Evolutionary conservation across 768 basidiomycete species (phyloP).

Genomic region (Boletus bicolor): DNA sequence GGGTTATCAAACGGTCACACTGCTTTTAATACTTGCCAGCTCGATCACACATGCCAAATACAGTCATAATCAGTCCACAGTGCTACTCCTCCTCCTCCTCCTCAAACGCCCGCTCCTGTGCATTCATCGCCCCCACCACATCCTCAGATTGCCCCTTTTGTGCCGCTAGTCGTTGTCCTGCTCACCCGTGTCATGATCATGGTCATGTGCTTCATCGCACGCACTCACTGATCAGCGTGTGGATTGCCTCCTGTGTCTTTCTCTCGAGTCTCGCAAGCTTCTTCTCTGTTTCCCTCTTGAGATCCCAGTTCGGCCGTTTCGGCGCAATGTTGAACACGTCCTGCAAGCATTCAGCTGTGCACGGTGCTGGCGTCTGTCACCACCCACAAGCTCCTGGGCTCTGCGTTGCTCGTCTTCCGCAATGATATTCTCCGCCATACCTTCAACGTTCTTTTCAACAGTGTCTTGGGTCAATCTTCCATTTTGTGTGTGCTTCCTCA

Average conservation of each 20-base stretch:
- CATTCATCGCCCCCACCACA: slow-evolving; percentile 79
- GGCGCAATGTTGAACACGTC: slow-evolving; percentile 97
- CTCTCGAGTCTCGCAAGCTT: slow-evolving; percentile 86
- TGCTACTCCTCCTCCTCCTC: slow-evolving; percentile 36
- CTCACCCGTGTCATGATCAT: slow-evolving; percentile 4
- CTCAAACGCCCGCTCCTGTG: slow-evolving; percentile 58
- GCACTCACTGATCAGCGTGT: slow-evolving; percentile 84
- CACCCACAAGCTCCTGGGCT: slow-evolving; percentile 82
- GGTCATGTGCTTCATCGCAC: not conserved
- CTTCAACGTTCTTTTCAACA: slow-evolving; percentile 80
- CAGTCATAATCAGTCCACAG: not conserved
- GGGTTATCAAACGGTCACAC: not conserved
- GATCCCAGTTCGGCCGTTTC: slow-evolving; percentile 94
- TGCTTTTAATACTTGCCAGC: slow-evolving; percentile 14
- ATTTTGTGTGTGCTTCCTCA: slow-evolving; percentile 62
- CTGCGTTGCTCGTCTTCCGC: slow-evolving; percentile 82
- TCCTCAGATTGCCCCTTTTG: slow-evolving; percentile 81
- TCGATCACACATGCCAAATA: slow-evolving; percentile 20
- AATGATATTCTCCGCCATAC: slow-evolving; percentile 81
- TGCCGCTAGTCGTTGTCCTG: slow-evolving; percentile 75
- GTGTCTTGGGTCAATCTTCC: slow-evolving; percentile 71
- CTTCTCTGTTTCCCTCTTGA: slow-evolving; percentile 91
- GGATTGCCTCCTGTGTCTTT: slow-evolving; percentile 88
- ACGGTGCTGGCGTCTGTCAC: slow-evolving; percentile 3
- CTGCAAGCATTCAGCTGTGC: slow-evolving; percentile 40